Percentiles rank a stretch among this genome's conserved stretches.
These are phyloP conservation scores for Medicago arabica DNA, from an alignment of 306 rosid genomes.

Conservation along the genomic window DNA sequence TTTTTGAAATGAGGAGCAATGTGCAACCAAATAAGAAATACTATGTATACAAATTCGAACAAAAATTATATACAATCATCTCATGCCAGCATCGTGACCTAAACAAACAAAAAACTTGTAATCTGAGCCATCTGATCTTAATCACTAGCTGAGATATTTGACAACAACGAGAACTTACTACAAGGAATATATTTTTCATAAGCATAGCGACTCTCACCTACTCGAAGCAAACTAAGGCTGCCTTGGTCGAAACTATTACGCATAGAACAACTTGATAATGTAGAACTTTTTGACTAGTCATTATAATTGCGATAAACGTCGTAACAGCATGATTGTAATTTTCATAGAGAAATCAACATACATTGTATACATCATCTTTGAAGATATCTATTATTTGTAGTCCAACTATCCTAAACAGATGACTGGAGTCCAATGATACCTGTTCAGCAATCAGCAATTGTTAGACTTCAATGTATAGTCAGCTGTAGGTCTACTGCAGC, in stretches of 20 bases:
- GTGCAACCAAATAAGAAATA: no score
- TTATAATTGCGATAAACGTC: neutral
- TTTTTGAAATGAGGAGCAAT: no score
- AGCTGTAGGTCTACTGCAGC: neutral
- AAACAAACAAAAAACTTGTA: no score
- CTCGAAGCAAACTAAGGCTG: neutral
- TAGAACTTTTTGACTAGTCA: neutral
- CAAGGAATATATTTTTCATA: no score
- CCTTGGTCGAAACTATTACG: neutral
- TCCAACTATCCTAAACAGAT: slow-evolving; percentile 53
- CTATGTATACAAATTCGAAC: no score
- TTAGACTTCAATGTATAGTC: slow-evolving; percentile 29
- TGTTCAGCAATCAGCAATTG: slow-evolving; percentile 46
- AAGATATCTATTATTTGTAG: slow-evolving; percentile 19
- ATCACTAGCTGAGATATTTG: no score
- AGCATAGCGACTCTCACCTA: no score
- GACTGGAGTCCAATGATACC: slow-evolving; percentile 86
- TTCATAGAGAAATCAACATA: slow-evolving; percentile 16
- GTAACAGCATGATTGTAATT: slow-evolving; percentile 14
- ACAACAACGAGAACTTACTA: no score
- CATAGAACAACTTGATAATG: neutral
- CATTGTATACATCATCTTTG: slow-evolving; percentile 19
- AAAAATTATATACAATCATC: no score
- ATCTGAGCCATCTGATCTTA: no score
- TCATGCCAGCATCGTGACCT: no score